Base-by-base conservation (phyloP, 208 protist species). In the Wallacemonas sp. region DNA sequence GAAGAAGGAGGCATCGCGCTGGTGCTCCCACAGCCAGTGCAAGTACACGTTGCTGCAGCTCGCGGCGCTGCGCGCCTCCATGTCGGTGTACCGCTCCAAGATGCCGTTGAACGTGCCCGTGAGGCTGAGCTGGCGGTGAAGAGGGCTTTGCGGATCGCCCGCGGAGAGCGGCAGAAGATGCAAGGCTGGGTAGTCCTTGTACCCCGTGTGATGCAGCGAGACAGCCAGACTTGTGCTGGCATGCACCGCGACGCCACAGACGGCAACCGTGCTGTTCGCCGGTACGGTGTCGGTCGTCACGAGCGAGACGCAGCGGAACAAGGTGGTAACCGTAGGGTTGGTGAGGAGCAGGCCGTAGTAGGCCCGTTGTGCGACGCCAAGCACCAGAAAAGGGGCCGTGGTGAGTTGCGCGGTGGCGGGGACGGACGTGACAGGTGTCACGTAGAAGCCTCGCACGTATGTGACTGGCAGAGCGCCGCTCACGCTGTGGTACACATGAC, bases 231-330 rank as follows among this genome's bases (percentile, higher is more conserved):
- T 66, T 48, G 63, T 73, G 4, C 82, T 83, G 2, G 85, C 78
- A 61, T 95, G 90, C 33, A 92, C 34, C 2, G 90, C 72, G 23
- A 92, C 62, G 27, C 84, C 84, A 24, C 57, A 43, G 0, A 95
- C 46, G 8, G 47, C 82, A 0, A 73, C 61, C 36, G 72, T 74
- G 5, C 46, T 70, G 14, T 69, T 33, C 21, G 33, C 17, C 16
- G 77, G 78, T 54, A 84, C 60, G 17, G 62, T 47, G 19, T 56
- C 65, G 32, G 36, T 48, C 4, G 64, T 72, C 17, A 73, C 72
- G n/a, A 81, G 62, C 14, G 68, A 55, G 4, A 65, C 34, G 55
- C 88, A 90, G 44, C 72, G 74, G 44, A 94, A 66, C 38, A 92
- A 72, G 12, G 61, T 49, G n/a, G 61, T 71, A n/a, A 43, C 65